Evolutionary conservation across 2,329 filamentous ascomycete species (phyloP).

Genomic region (Trichoderma asperellum): DNA sequence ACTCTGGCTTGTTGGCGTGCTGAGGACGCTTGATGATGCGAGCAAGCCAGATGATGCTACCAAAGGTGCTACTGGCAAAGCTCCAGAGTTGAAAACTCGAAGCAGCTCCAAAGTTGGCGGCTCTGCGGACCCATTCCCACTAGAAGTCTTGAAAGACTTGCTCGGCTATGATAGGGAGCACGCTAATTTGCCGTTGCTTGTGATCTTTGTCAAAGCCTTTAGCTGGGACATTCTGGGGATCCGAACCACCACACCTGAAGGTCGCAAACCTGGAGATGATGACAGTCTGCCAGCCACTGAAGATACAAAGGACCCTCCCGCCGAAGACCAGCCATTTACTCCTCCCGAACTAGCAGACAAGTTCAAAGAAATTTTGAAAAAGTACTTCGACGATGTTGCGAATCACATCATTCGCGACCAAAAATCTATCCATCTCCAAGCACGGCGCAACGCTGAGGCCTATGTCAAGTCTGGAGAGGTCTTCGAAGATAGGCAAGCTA

Average conservation of each 20-base stretch:
- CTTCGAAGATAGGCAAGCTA: constrained; percentile 94
- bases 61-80: constrained; percentile 65
- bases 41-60: constrained; percentile 65
- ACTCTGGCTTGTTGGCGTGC: constrained; percentile 88
- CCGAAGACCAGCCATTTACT: constrained; percentile 73
- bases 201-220: constrained; percentile 95
- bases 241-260: constrained; percentile 70
- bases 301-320: constrained; percentile 51
- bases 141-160: constrained; percentile 97
- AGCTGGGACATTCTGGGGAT: constrained; percentile 93
- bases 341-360: constrained; percentile 78
- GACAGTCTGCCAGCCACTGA: constrained; percentile 68
- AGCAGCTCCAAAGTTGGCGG: constrained; percentile 61
- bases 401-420: constrained; percentile 87
- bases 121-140: constrained; percentile 81
- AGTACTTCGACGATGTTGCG: constrained; percentile 94
- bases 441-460: constrained; percentile 92
- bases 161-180: constrained; percentile 93
- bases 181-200: constrained; percentile 84
- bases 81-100: constrained; percentile 61
- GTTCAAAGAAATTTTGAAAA: constrained; percentile 81
- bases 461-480: constrained; percentile 99
- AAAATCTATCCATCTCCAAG: constrained; percentile 82
- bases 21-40: constrained; percentile 77
- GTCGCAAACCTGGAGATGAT: constrained; percentile 81